A percentile compares a stretch with the other conserved stretches of the same genome.
phyloP scores from a whole-genome alignment of 2,329 filamentous ascomycete genomes.

The Penicillium palitans region DNA sequence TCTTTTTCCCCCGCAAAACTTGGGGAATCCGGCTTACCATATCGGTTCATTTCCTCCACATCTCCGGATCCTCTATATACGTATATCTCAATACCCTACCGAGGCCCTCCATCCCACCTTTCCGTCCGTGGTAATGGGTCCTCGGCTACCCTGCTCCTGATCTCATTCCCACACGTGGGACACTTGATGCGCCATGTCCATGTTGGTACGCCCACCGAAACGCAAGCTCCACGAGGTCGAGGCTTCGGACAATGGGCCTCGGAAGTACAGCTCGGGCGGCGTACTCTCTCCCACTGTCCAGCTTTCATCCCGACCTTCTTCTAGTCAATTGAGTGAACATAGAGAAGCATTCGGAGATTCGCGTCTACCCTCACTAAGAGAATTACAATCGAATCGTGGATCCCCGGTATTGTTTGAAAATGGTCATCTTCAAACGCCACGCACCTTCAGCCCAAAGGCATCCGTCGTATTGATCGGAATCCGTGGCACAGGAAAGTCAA shows the following conservation, averaged over 20 bases:
- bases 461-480: conserved; percentile 74
- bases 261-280: conserved; percentile 12
- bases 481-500: conserved; percentile 73
- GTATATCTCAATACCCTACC: not conserved
- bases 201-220: conserved; percentile 34
- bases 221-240: conserved; percentile 34
- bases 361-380: conserved; percentile 21
- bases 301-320: conserved; percentile 6
- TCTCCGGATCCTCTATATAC: not conserved
- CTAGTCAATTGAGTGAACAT: conserved; percentile 21
- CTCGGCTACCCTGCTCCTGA: not conserved
- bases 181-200: conserved; percentile 27
- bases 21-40: conserved; percentile 7
- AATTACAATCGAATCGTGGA: conserved; percentile 31
- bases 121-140: conserved; percentile 15
- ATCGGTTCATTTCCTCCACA: conserved; percentile 2
- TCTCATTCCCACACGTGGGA: not conserved
- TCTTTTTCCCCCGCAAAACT: conserved; percentile 3
- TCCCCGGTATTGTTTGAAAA: conserved; percentile 31
- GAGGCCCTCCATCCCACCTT: not conserved
- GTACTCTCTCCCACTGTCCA: not conserved
- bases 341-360: conserved; percentile 22
- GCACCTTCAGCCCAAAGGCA: conserved; percentile 58
- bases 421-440: conserved; percentile 28
- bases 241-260: conserved; percentile 21